These are phyloP conservation scores for Ammopiptanthus mongolicus DNA, from an alignment of 306 rosid genomes.

Conservation along the genomic window DNA sequence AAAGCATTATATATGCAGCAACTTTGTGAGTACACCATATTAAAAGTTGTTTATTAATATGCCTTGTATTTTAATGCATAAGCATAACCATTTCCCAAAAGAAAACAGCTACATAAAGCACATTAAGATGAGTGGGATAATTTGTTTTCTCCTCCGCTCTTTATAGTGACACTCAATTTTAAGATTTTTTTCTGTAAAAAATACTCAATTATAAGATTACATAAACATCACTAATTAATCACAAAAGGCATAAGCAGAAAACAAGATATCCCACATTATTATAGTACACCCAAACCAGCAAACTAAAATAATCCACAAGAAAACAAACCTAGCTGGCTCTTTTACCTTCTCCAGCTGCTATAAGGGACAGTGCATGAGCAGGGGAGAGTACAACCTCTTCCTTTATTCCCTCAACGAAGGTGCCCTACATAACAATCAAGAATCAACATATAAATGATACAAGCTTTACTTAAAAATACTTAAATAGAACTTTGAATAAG, in stretches of 20 bases:
- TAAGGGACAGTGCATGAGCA: slow-evolving; percentile 95
- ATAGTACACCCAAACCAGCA: slow-evolving; percentile 9
- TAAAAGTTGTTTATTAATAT: not conserved
- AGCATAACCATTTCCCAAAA: slow-evolving; percentile 15
- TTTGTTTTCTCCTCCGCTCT: not conserved
- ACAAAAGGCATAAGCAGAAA: not conserved
- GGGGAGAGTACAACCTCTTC: slow-evolving; percentile 99
- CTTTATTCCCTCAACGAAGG: slow-evolving; percentile 93
- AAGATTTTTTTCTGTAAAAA: not conserved
- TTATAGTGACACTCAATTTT: not conserved
- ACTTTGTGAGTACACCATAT: slow-evolving; percentile 3
- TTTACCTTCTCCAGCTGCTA: slow-evolving; percentile 99
- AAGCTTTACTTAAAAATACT: slow-evolving; percentile 21
- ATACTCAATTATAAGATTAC: not conserved
- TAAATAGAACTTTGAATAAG: not conserved
- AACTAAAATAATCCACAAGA: slow-evolving; percentile 8
- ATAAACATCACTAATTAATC: slow-evolving; percentile 6
- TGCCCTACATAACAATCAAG: slow-evolving; percentile 61
- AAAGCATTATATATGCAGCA: slow-evolving; percentile 14
- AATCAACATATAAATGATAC: slow-evolving; percentile 26
- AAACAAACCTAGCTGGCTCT: slow-evolving; percentile 7
- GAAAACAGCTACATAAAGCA: not conserved
- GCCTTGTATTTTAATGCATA: not conserved
- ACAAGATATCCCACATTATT: not conserved
- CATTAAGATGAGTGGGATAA: not conserved